Evolutionary conservation across 2,329 filamentous ascomycete genomes (phyloP).

Genomic region (Xylaria sp.): DNA sequence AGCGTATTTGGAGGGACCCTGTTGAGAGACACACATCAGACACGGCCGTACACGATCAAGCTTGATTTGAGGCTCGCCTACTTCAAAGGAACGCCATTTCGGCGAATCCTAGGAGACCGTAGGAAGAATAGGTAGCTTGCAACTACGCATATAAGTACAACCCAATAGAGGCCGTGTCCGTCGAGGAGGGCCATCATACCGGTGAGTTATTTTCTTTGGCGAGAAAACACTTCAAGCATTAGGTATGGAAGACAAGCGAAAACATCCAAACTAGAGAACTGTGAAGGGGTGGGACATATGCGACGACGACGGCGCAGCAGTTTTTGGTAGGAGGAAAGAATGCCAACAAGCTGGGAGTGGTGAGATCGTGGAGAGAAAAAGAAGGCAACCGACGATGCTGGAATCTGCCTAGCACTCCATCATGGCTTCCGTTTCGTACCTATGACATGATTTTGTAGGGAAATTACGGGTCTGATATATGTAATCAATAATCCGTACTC

Average conservation of each 20-base stretch:
- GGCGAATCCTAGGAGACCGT: slow-evolving; percentile 22
- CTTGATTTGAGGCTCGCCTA: slow-evolving; percentile 13
- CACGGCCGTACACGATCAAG: not conserved
- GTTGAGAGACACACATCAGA: not conserved
- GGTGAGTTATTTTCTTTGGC: not conserved
- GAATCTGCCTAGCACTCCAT: not conserved
- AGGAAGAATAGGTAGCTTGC: slow-evolving; percentile 25
- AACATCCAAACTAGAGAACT: not conserved
- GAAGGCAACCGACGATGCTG: not conserved
- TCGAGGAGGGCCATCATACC: slow-evolving; percentile 23
- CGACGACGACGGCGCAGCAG: not conserved
- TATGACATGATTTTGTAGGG: not conserved
- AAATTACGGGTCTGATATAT: no score
- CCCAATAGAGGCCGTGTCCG: slow-evolving; percentile 19
- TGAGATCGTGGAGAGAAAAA: not conserved
- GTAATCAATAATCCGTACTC: no score
- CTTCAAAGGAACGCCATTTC: slow-evolving; percentile 33
- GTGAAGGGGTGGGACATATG: not conserved
- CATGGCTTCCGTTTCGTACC: not conserved
- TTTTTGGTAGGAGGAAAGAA: not conserved
- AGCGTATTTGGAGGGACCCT: slow-evolving; percentile 47
- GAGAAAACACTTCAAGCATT: not conserved
- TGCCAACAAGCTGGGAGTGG: not conserved
- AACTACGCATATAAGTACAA: slow-evolving; percentile 18
- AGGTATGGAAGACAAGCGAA: not conserved